Conservation (phyloP, 495 filamentous ascomycete species). For the Annulohypoxylon moriforme region DNA sequence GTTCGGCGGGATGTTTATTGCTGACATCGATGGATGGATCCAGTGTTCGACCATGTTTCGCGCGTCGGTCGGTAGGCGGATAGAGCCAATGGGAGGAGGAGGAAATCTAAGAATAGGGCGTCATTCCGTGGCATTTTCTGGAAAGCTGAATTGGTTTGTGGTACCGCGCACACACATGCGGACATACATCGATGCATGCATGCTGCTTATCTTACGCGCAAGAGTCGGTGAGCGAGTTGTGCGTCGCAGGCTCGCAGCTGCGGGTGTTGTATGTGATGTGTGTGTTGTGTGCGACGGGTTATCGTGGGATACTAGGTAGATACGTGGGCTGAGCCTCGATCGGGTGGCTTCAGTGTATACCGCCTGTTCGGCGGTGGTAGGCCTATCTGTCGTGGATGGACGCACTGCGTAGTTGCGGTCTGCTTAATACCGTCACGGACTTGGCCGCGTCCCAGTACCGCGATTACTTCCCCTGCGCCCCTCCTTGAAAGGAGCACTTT, state of each 20-base stretch:
- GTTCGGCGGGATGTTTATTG: conserved; percentile 9
- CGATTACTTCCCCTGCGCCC: conserved; percentile 3
- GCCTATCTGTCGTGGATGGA: neutral
- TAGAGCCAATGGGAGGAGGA: conserved; percentile 15
- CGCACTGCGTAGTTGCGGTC: conserved; percentile 36
- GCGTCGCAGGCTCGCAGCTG: neutral
- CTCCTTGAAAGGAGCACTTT: neutral
- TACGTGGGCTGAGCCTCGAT: conserved; percentile 28
- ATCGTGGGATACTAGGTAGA: neutral
- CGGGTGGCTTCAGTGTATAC: neutral
- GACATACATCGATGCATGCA: too few species aligned
- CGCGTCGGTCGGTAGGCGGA: conserved; percentile 21
- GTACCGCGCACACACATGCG: too few species aligned
- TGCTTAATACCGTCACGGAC: conserved; percentile 33
- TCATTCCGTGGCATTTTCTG: neutral
- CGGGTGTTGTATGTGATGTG: too few species aligned
- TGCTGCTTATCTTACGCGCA: conserved; percentile 39
- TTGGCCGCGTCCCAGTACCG: neutral
- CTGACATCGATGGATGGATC: conserved; percentile 19
- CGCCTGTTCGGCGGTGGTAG: conserved; percentile 27
- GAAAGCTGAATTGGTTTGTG: conserved; percentile 30
- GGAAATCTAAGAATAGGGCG: conserved; percentile 33
- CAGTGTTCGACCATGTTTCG: too few species aligned
- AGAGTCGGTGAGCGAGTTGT: conserved; percentile 38
- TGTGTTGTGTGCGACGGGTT: conserved; percentile 7